A percentile compares a stretch with the other conserved stretches of the same genome.
Conservation (phyloP, 257 asterid species). For the Nicotiana paniculata region DNA sequence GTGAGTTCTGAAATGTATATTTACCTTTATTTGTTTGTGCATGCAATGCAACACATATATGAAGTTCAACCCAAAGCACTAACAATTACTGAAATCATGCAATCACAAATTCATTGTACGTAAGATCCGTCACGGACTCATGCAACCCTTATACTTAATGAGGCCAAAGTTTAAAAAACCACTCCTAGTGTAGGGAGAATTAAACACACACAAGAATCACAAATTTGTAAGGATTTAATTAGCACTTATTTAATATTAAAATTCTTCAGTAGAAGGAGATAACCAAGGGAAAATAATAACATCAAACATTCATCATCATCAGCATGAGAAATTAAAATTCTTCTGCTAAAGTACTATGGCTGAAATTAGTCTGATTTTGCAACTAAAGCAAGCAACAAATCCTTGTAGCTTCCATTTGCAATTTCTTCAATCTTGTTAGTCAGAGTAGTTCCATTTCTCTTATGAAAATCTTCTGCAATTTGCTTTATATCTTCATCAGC, state of each 20-base stretch:
- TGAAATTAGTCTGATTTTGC: constrained; percentile 20
- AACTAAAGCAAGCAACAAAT: constrained; percentile 57
- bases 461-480: constrained; percentile 45
- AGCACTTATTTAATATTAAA: background rate
- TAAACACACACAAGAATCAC: background rate
- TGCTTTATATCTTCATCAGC: constrained; percentile 65
- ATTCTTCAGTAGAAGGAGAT: background rate
- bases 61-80: no score
- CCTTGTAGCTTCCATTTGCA: constrained; percentile 65
- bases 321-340: background rate
- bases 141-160: no score
- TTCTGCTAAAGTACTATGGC: background rate
- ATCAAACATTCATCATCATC: background rate
- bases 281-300: background rate
- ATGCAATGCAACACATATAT: no score
- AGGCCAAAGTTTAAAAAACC: no score
- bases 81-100: no score
- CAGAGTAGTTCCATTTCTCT: constrained; percentile 32
- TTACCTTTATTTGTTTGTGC: no score
- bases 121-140: no score
- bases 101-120: no score
- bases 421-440: constrained; percentile 49
- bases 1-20: no score
- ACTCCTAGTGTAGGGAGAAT: no score
- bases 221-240: no score